phyloP scores from a whole-genome alignment of 2,329 filamentous ascomycete species.

The Aspergillus brasiliensis region DNA sequence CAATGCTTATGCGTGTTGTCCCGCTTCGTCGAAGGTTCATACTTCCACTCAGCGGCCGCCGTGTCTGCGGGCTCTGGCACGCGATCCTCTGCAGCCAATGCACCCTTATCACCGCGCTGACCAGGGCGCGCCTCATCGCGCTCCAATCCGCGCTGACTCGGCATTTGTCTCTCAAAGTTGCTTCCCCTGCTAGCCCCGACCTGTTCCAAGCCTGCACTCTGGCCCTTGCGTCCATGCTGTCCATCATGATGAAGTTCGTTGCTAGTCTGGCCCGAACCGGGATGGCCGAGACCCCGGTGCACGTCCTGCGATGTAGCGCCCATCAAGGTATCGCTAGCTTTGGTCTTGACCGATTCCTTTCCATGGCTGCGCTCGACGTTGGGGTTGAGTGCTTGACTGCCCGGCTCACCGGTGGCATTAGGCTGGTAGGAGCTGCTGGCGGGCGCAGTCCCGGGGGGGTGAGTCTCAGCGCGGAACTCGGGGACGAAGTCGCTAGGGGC shows the following conservation, averaged over 20 bases:
- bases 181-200: slow-evolving; percentile 38
- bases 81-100: slow-evolving; percentile 33
- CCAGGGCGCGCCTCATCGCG: slow-evolving; percentile 26
- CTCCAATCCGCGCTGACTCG: slow-evolving; percentile 33
- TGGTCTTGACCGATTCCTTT: slow-evolving; percentile 45
- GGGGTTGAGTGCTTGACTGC: slow-evolving; percentile 46
- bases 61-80: slow-evolving; percentile 34
- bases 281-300: slow-evolving; percentile 56
- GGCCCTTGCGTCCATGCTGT: slow-evolving; percentile 44
- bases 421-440: slow-evolving; percentile 50
- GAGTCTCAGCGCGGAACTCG: slow-evolving; percentile 65
- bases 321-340: slow-evolving; percentile 49
- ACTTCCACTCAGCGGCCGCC: slow-evolving; percentile 28
- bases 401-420: slow-evolving; percentile 40
- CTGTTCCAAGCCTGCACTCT: slow-evolving; percentile 47
- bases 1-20: slow-evolving; percentile 8
- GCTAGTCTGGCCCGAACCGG: slow-evolving; percentile 52
- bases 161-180: slow-evolving; percentile 25
- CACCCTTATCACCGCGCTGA: slow-evolving; percentile 31
- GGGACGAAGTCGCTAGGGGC: slow-evolving; percentile 58
- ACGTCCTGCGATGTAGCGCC: slow-evolving; percentile 58
- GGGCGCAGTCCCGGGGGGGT: slow-evolving; percentile 67
- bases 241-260: slow-evolving; percentile 53
- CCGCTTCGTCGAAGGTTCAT: slow-evolving; percentile 31
- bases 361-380: slow-evolving; percentile 42